Evolutionary conservation across 2,329 filamentous ascomycete species (phyloP).

Genomic region (Penicillium capsulatum): DNA sequence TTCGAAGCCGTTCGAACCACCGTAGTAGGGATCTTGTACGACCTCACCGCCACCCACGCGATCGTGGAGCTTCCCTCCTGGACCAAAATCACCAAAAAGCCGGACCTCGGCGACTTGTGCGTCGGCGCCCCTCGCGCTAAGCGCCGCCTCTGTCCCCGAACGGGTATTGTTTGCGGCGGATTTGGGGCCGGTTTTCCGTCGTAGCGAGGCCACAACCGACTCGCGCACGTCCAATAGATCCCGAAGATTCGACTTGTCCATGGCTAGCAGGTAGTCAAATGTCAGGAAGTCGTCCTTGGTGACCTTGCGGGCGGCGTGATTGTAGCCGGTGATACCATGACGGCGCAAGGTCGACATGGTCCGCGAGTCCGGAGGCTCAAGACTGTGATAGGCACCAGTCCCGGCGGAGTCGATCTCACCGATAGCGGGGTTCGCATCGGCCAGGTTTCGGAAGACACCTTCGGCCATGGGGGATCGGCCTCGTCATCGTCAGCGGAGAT

Average conservation of each 20-base stretch:
- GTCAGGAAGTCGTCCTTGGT: conserved; percentile 67
- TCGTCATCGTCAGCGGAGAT: conserved; percentile 21
- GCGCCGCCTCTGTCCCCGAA: conserved; percentile 35
- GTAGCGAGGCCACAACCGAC: conserved; percentile 46
- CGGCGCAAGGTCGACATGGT: conserved; percentile 73
- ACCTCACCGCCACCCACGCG: conserved; percentile 56
- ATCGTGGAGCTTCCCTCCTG: conserved; percentile 42
- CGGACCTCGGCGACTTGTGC: conserved; percentile 55
- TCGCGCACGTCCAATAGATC: conserved; percentile 62
- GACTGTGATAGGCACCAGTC: conserved; percentile 81
- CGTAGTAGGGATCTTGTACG: conserved; percentile 89
- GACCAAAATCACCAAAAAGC: conserved; percentile 81
- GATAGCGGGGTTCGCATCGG: conserved; percentile 57
- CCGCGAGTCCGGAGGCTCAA: conserved; percentile 71
- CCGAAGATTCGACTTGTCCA: conserved; percentile 79
- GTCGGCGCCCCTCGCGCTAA: conserved; percentile 31
- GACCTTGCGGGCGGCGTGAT: conserved; percentile 72
- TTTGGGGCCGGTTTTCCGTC: conserved; percentile 35
- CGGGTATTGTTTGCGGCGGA: conserved; percentile 31
- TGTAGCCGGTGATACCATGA: conserved; percentile 73
- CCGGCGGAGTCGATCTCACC: conserved; percentile 78
- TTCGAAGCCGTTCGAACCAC: conserved; percentile 74
- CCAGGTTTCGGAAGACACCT: conserved; percentile 76
- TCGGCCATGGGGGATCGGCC: conserved; percentile 88
- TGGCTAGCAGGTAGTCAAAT: conserved; percentile 93